Evolutionary conservation across 2,329 filamentous ascomycete species (phyloP), one percentile per base, ranked within the genome.

Genomic region (Esteya vermicola): DNA sequence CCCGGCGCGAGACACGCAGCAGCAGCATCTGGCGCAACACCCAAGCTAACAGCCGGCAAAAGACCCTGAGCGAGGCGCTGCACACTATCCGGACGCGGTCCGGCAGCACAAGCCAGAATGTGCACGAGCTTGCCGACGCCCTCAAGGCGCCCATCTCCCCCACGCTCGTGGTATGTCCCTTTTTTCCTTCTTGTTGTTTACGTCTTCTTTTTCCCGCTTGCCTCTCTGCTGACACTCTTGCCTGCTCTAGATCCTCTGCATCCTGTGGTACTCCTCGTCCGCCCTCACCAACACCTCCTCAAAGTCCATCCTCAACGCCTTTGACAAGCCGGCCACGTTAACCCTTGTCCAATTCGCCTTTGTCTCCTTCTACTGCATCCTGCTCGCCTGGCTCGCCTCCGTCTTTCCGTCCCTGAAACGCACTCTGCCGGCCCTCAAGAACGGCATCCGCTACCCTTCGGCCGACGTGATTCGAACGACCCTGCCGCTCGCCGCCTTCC

Each of bases 261-360:
- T 88, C 43, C 63, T 89, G 54, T 96, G 91, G 91, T 98, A 96
- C 65, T 73, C 83, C 57, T 93, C 88, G 20, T 96, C 89, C 33
- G 91, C 93, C 46, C 67, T 96, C 50, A 95, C 91, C 46, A 98
- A 96, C 57, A 95, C 91, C 3, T 96, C 91, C 20, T 95, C 91
- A 39, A 98, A 98, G 63, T 84, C 89, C 16, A 98, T 98, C 54
- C 69, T 96, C 45, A 95, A 85, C 50, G 83, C 85, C 33, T 85
- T 95, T 49, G 78, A 84, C 43, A 91, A 85, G 60, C 89, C 89
- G 2, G 82, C 91, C 25, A 95, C 89, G 18, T 72, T 96, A 51
- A 96, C 89, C 2, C 70, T 94, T 43, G 70, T 94, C 38, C 91
- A 98, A 67, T 98, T 98, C 62, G 81, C 77, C 42, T 88, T 95